A percentile compares a stretch with the other conserved stretches of the same genome.
These are phyloP conservation scores for Panicum hallii DNA, from an alignment of 202 grass and related monocot genomes.

Conservation along the genomic window DNA sequence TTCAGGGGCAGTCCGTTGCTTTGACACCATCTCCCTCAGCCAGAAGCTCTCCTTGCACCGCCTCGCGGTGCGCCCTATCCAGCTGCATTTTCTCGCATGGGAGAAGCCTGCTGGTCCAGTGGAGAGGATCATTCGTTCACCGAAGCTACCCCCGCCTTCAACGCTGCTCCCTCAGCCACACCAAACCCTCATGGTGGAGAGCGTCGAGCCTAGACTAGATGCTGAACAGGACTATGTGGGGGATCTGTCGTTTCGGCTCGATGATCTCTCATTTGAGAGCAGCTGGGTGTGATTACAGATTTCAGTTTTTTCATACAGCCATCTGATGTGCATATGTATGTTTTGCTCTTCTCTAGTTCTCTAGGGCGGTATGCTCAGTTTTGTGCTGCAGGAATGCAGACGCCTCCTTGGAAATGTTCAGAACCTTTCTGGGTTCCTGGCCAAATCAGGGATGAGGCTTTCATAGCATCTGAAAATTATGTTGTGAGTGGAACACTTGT, in stretches of 20 bases:
- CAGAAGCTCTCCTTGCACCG: constrained; percentile 86
- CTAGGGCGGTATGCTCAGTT: constrained; percentile 18
- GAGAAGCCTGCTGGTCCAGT: constrained; percentile 30
- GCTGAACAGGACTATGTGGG: constrained; percentile 54
- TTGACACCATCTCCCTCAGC: constrained; percentile 90
- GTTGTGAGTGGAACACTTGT: constrained; percentile 2
- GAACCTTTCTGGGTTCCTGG: background rate
- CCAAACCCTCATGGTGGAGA: constrained; percentile 22
- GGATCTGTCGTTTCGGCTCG: constrained; percentile 67
- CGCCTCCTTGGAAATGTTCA: constrained; percentile 13
- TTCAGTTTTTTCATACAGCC: constrained; percentile 19
- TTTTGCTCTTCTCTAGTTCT: constrained; percentile 30
- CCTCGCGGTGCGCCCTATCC: constrained; percentile 65
- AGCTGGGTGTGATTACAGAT: constrained; percentile 71
- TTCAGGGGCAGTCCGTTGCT: constrained; percentile 71
- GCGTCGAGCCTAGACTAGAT: constrained; percentile 33
- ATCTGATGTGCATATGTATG: constrained; percentile 36
- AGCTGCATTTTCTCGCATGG: constrained; percentile 81
- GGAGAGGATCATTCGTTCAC: constrained; percentile 17
- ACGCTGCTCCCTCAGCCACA: constrained; percentile 27
- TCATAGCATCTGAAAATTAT: background rate
- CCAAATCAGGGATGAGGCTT: background rate
- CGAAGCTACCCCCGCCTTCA: constrained; percentile 27
- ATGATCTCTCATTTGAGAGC: constrained; percentile 63
- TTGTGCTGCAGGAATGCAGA: constrained; percentile 30